Evolutionary conservation across 1,284 basidiomycete species (phyloP).

Genomic region (Cutaneotrichosporon daszewskae): DNA sequence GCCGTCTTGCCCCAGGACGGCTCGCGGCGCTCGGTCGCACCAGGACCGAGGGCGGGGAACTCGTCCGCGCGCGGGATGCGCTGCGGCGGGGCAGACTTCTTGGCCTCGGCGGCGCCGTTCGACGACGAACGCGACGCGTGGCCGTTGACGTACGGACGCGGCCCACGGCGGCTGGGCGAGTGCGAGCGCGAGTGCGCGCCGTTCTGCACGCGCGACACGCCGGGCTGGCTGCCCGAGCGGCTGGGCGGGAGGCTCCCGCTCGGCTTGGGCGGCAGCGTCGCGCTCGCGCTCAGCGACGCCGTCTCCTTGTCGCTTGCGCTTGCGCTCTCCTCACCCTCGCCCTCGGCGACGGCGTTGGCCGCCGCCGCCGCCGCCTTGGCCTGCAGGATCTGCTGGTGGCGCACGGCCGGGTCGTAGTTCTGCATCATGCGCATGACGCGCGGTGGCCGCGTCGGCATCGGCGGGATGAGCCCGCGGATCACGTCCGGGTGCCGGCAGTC

Average conservation of each 20-base stretch:
- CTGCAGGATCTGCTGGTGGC: conserved; percentile 24
- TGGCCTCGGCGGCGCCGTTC: conserved; percentile 14
- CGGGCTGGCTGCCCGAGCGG: conserved; percentile 40
- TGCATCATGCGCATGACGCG: conserved; percentile 26
- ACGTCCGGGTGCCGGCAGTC: conserved; percentile 47
- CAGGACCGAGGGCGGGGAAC: conserved; percentile 43
- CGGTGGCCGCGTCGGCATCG: conserved; percentile 30
- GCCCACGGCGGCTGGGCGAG: conserved; percentile 29
- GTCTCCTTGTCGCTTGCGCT: conserved; percentile 14
- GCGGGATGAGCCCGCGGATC: conserved; percentile 39
- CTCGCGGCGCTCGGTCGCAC: conserved; percentile 28
- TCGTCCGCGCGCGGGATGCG: conserved; percentile 46
- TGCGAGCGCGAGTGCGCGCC: conserved; percentile 37
- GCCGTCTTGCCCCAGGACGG: conserved; percentile 42
- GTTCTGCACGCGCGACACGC: conserved; percentile 34
- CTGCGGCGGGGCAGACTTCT: conserved; percentile 27
- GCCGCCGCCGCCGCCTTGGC: conserved; percentile 11
- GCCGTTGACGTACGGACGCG: conserved; percentile 14
- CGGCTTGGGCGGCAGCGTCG: conserved; percentile 33
- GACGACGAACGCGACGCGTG: conserved; percentile 21
- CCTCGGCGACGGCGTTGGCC: conserved; percentile 5
- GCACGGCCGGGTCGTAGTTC: conserved; percentile 23
- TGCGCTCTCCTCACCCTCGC: conserved; percentile 9
- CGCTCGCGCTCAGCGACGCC: background rate
- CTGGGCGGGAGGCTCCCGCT: conserved; percentile 20